These are phyloP conservation scores for Ceratocystis harringtonii DNA, from an alignment of 2,329 filamentous ascomycete species.

Conservation along the genomic window DNA sequence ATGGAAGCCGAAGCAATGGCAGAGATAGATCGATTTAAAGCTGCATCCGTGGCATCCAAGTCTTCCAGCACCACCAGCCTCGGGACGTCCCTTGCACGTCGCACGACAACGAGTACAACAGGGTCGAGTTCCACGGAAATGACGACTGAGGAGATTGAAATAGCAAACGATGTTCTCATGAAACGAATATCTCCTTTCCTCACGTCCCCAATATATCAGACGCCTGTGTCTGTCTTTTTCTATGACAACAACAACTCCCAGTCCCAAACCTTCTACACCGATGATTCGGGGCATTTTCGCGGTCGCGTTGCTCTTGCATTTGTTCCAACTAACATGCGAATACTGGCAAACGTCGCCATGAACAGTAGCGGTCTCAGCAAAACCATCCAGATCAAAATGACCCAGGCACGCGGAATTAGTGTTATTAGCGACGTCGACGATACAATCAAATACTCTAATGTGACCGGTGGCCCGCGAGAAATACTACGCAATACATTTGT, in stretches of 20 bases:
- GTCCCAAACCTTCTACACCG: conserved; percentile 70
- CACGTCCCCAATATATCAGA: conserved; percentile 61
- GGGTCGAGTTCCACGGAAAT: conserved; percentile 6
- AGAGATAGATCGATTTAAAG: conserved; percentile 44
- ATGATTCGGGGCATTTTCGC: conserved; percentile 78
- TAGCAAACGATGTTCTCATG: conserved; percentile 79
- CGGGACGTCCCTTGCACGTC: not conserved
- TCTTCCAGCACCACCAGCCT: not conserved
- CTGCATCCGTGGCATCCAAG: not conserved
- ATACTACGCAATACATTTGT: conserved; percentile 96
- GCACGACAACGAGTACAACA: not conserved
- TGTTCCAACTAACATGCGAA: conserved; percentile 73
- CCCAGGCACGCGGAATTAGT: conserved; percentile 66
- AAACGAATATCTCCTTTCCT: conserved; percentile 78
- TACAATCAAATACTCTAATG: conserved; percentile 91
- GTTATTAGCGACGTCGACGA: conserved; percentile 97
- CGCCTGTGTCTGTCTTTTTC: conserved; percentile 83
- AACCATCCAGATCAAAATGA: conserved; percentile 55
- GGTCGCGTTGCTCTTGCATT: conserved; percentile 73
- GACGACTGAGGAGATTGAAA: conserved; percentile 56
- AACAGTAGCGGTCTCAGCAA: conserved; percentile 44
- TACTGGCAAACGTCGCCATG: conserved; percentile 72
- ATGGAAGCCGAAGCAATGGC: conserved; percentile 50
- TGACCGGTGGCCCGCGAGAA: conserved; percentile 70
- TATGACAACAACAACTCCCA: conserved; percentile 75